phyloP scores from a whole-genome alignment of 306 rosid genomes.

The Cucurbita argyrosperma region DNA sequence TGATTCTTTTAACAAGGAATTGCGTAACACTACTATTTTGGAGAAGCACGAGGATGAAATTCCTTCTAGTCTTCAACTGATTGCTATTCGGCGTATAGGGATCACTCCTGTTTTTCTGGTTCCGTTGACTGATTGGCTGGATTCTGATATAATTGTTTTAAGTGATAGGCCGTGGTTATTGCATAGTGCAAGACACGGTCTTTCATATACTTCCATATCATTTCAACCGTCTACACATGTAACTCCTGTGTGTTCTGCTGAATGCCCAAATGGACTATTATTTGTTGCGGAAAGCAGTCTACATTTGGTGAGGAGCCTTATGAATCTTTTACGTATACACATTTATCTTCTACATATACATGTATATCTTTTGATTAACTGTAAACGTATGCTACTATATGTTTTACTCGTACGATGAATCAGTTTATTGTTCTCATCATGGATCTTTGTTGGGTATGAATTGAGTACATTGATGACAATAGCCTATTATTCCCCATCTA shows the following conservation, averaged over 20 bases:
- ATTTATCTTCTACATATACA: neutral
- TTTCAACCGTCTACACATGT: constrained; percentile 83
- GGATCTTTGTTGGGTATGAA: neutral
- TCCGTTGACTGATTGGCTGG: constrained; percentile 69
- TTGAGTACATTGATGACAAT: neutral
- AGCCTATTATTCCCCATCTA: neutral
- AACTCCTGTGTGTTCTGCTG: constrained; percentile 74
- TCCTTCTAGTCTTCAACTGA: constrained; percentile 60
- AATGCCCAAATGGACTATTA: constrained; percentile 84
- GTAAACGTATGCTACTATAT: neutral
- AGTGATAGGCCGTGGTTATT: constrained; percentile 96
- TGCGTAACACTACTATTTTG: constrained; percentile 13
- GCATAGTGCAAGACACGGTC: constrained; percentile 87
- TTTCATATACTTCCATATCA: constrained; percentile 86
- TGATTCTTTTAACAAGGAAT: constrained; percentile 12
- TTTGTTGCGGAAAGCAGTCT: constrained; percentile 82
- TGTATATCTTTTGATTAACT: neutral
- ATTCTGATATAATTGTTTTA: constrained; percentile 72
- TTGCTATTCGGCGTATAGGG: constrained; percentile 85
- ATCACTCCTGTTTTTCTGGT: constrained; percentile 91
- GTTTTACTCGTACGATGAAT: neutral
- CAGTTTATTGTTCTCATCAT: neutral
- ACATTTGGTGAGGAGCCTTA: constrained; percentile 57
- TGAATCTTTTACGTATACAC: neutral
- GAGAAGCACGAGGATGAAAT: constrained; percentile 20